Base-by-base conservation (phyloP, 805 yeast species). In the Candida tibetensis region DNA sequence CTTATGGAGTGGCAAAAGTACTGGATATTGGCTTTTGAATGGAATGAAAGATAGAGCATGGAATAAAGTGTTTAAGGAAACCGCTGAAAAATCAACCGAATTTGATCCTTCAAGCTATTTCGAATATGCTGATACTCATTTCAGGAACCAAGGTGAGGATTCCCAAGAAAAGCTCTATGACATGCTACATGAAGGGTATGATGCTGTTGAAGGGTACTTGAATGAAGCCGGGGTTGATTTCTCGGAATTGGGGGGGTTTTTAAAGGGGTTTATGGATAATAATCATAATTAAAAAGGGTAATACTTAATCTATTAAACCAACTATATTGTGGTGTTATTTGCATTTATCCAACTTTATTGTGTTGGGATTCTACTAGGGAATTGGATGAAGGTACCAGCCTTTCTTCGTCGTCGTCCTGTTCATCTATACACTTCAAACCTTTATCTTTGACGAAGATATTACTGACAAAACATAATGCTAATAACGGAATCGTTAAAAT, bases 391-490 rank as follows among this genome's bases (percentile, higher is more conserved):
- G n/a, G n/a, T n/a, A n/a, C n/a, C n/a, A n/a, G n/a, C n/a, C n/a
- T 28, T 28, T 28, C 16, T 6, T n/a, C 25, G 9, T 21, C 9
- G 9, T 21, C 25, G 25, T 21, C 25, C 10, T 21, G 25, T 41
- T 66, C 69, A 37, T 66, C 72, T 35, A 65, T 49, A 39, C 69
- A 60, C 19, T 55, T 62, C 37, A 66, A 55, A 1, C 72, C 72
- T 30, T 55, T 52, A 39, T 66, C 72, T 27, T 50, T 50, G 23
- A 64, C 50, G 42, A 62, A 58, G 9, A 60, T 46, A 7, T 62
- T 54, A 14, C 55, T 44, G 5, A 59, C 30, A n/a, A 65, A 46
- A 37, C 69, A 64, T 4, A 64, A 23, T 2, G 52, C 67, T 36
- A 64, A 53, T 30, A 60, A 57, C 5, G 72, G 69, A 34, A 66